These are phyloP conservation scores for Pestalotiopsis sp. DNA, from an alignment of 2,329 filamentous ascomycete genomes.

Conservation along the genomic window DNA sequence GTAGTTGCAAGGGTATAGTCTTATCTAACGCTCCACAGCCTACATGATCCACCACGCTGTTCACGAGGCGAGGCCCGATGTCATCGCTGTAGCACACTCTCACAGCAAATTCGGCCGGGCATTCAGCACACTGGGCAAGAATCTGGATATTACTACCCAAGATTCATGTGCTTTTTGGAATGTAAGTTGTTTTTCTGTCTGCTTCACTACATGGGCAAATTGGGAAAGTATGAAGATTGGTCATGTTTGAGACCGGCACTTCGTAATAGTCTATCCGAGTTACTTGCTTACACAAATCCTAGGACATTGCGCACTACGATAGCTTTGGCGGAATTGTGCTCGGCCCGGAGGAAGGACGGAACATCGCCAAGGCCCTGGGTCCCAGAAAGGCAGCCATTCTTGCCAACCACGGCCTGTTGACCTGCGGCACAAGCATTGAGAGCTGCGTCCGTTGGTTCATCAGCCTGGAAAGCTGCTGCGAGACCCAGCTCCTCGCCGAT, in stretches of 20 bases:
- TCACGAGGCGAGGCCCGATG: constrained; percentile 57
- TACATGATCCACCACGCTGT: constrained; percentile 57
- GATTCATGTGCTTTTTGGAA: constrained; percentile 64
- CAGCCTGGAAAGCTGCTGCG: constrained; percentile 51
- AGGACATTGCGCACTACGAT: constrained; percentile 43
- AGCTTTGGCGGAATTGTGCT: constrained; percentile 56
- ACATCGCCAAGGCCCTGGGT: constrained; percentile 51
- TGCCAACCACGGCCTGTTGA: constrained; percentile 59
- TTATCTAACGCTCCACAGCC: constrained; percentile 19
- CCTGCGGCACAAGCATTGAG: constrained; percentile 52
- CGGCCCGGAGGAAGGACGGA: constrained; percentile 51
- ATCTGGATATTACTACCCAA: constrained; percentile 67
- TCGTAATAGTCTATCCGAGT: neutral
- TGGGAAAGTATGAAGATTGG: neutral
- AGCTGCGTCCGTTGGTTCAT: constrained; percentile 58
- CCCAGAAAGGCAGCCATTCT: constrained; percentile 53
- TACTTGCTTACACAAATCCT: neutral
- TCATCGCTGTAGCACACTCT: constrained; percentile 56
- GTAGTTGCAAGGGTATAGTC: neutral
- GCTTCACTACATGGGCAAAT: neutral
- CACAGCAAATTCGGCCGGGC: constrained; percentile 58
- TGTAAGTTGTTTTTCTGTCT: constrained; percentile 19
- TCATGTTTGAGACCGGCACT: neutral
- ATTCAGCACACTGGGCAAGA: constrained; percentile 63
- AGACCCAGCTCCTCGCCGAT: constrained; percentile 55